Base-by-base conservation (phyloP, 169 alveolate genomes). In the Theileria parva region DNA sequence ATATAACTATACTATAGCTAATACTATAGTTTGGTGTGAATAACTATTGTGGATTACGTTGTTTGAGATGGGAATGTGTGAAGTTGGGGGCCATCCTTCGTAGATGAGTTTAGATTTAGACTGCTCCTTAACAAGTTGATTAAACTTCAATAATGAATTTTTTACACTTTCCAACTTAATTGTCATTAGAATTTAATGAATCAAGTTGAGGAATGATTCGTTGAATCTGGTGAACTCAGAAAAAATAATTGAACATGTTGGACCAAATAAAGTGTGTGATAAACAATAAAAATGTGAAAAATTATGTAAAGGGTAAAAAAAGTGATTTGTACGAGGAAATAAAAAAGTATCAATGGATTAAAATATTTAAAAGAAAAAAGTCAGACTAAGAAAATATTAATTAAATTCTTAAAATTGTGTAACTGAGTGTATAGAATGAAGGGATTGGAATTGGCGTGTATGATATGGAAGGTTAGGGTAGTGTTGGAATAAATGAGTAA, bases 1-100 rank as follows among this genome's bases (percentile, higher is more conserved):
- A 32, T 32, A 32, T 32, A 32, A 1, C 5, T 32, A n/a, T n/a
- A 32, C 37, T 32, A 32, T 32, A 32, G 37, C 37, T 32, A 32
- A 32, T 32, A 32, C 37, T n/a, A n/a, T n/a, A n/a, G n/a, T n/a
- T n/a, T n/a, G n/a, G n/a, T n/a, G n/a, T n/a, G n/a, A n/a, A n/a
- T n/a, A n/a, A n/a, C n/a, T n/a, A n/a, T n/a, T 32, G 37, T 32
- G 37, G 5, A 32, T 32, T 44, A 44, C 53, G 17, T 44, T 44
- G 15, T 44, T 44, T 0, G 12, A 11, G 48, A 28, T 9, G 13
- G 37, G 2, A 30, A 48, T 48, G 19, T 48, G 72, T 6, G 27
- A n/a, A 0, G 50, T 53, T 9, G 91, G 91, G 8, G 91, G 91
- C 91, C 91, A 85, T 6, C 91, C 91, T 23, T 63, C 77, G 32